Base-by-base conservation (phyloP, 2,329 filamentous ascomycete species). In the Emmonsiellopsis sp. region DNA sequence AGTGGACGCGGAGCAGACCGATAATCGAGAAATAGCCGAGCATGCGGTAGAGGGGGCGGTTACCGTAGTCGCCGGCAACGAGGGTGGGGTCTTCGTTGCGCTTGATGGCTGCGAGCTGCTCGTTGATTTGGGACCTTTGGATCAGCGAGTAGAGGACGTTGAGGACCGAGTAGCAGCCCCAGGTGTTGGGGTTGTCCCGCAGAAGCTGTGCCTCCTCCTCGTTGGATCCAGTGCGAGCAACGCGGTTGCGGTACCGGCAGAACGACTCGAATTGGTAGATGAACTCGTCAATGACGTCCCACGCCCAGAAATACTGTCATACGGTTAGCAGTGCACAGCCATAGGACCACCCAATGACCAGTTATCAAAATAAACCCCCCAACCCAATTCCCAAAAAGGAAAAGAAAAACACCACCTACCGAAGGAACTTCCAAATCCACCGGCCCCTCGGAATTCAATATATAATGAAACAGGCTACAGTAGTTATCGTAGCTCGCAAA, bases 221-320 rank as follows among this genome's bases (percentile, higher is more conserved):
- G 73, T 92, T 95, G 72, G 87, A 81, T 77, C 72, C 83, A 47
- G 73, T 83, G 63, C 90, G 83, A 59, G 93, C 93, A 63, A 95
- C 84, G 62, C 90, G 86, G 73, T 94, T 90, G 68, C 93, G 85
- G 81, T 96, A 96, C 59, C 90, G 89, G 72, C 90, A 97, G 80
- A 98, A 98, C 55, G 91, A 94, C 80, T 98, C 96, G 81, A 98
- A 98, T 74, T 98, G 93, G 79, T 98, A 98, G 76, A 98, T 97
- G 79, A 98, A 98, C 75, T 98, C 93, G 73, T 98, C 93, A 75
- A 98, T 96, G 63, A 97, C 92, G 73, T 98, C 93, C 93, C 93
- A 98, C 42, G 93, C 93, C 93, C 93, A 98, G 79, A 92, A 96
- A 77, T 95, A 94, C 89, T 97, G 70, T 43, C 31, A 44, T 7